Evolutionary conservation across 2,329 filamentous ascomycete species (phyloP).

Genomic region (Microthyrium microscopicum): DNA sequence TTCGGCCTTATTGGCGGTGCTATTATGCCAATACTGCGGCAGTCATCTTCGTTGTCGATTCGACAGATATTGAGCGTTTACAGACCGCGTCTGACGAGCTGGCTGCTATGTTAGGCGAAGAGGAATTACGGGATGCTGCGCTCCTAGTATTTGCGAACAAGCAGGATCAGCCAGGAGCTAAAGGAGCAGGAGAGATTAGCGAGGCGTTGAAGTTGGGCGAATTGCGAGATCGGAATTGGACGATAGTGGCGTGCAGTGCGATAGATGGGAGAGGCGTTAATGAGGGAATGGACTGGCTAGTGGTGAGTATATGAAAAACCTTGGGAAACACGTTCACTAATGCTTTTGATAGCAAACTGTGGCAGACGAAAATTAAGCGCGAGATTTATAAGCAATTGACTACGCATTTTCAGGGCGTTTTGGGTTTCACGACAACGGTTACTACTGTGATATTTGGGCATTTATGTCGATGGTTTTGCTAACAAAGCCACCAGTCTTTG

Average conservation of each 20-base stretch:
- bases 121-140: slow-evolving; percentile 83
- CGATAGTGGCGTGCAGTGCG: slow-evolving; percentile 92
- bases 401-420: too few species aligned
- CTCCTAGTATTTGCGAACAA: slow-evolving; percentile 97
- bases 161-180: slow-evolving; percentile 93
- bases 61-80: slow-evolving; percentile 89
- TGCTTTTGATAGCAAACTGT: too few species aligned
- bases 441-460: too few species aligned
- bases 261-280: slow-evolving; percentile 89
- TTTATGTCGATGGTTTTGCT: too few species aligned
- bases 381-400: too few species aligned
- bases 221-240: slow-evolving; percentile 94
- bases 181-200: slow-evolving; percentile 91
- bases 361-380: too few species aligned
- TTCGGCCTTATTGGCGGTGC: slow-evolving; percentile 96
- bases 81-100: slow-evolving; percentile 87
- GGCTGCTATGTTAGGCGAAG: slow-evolving; percentile 88
- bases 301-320: slow-evolving; percentile 44
- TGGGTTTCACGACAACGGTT: too few species aligned
- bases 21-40: slow-evolving; percentile 98
- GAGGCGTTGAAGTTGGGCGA: slow-evolving; percentile 83
- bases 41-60: slow-evolving; percentile 97
- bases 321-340: too few species aligned
- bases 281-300: slow-evolving; percentile 98
- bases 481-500: too few species aligned